Evolutionary conservation across 1,284 basidiomycete species (phyloP).

Genomic region (Athelia sp.): DNA sequence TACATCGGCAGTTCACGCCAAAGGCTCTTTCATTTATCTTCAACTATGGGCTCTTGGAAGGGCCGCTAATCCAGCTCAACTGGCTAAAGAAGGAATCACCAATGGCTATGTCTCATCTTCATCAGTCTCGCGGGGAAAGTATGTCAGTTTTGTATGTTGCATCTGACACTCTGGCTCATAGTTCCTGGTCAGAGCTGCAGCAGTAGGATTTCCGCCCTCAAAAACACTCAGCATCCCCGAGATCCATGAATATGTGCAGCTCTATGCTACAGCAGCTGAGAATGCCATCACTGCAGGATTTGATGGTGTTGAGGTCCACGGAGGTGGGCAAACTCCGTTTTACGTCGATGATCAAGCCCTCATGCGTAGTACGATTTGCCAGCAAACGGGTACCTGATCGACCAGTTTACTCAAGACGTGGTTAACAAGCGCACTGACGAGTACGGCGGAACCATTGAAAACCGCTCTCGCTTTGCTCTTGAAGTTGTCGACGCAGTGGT

Average conservation of each 20-base stretch:
- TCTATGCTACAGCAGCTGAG: slow-evolving; percentile 32
- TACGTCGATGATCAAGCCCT: too few species aligned
- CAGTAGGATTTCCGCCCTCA: slow-evolving; percentile 16
- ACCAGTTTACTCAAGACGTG: slow-evolving; percentile 37
- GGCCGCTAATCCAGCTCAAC: slow-evolving; percentile 25
- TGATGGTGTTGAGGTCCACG: slow-evolving; percentile 24
- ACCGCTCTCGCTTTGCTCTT: slow-evolving; percentile 43
- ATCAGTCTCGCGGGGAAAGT: slow-evolving; percentile 16
- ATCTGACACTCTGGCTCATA: too few species aligned
- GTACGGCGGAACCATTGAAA: slow-evolving; percentile 52
- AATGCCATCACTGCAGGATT: slow-evolving; percentile 43
- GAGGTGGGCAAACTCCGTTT: neutral
- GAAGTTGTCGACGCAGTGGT: slow-evolving; percentile 38
- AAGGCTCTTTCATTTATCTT: slow-evolving; percentile 37
- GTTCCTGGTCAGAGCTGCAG: too few species aligned
- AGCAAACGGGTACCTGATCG: slow-evolving; percentile 35
- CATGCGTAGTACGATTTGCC: too few species aligned
- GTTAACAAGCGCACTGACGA: slow-evolving; percentile 47
- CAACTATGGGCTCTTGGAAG: slow-evolving; percentile 50
- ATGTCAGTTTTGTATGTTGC: too few species aligned
- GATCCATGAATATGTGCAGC: slow-evolving; percentile 36
- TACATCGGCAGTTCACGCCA: slow-evolving; percentile 31
- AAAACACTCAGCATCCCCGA: slow-evolving; percentile 31
- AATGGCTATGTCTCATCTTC: slow-evolving; percentile 37
- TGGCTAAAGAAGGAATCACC: slow-evolving; percentile 19